Evolutionary conservation across 2,329 filamentous ascomycete species (phyloP).

Genomic region (Penicillium sp.): DNA sequence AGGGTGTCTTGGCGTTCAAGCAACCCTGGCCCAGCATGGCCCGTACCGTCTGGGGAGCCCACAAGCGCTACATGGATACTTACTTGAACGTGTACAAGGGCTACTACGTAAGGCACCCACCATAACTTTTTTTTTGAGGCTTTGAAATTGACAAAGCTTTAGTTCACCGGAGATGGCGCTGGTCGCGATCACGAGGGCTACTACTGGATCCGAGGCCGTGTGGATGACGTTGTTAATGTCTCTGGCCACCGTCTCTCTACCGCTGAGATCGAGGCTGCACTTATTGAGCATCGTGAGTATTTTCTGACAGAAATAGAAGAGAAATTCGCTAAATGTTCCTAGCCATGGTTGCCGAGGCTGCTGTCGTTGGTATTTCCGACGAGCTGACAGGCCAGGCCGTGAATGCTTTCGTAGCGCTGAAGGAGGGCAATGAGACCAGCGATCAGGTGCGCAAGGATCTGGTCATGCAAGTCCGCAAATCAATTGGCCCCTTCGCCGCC

Average conservation of each 20-base stretch:
- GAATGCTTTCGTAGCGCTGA: constrained; percentile 93
- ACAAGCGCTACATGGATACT: constrained; percentile 98
- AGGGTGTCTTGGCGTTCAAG: constrained; percentile 96
- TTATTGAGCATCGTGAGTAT: constrained; percentile 76
- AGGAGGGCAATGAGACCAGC: constrained; percentile 72
- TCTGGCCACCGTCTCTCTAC: constrained; percentile 94
- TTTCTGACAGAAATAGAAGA: background rate
- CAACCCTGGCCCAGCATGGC: constrained; percentile 99
- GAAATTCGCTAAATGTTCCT: constrained; percentile 17
- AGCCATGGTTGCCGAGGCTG: constrained; percentile 76
- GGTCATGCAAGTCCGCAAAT: constrained; percentile 91
- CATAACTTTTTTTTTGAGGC: too few species aligned
- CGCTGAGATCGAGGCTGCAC: constrained; percentile 94
- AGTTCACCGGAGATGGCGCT: constrained; percentile 72
- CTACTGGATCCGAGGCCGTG: constrained; percentile 99
- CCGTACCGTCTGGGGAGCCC: constrained; percentile 93
- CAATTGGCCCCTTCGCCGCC: constrained; percentile 94
- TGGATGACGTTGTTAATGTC: constrained; percentile 98
- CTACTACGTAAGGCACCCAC: constrained; percentile 74
- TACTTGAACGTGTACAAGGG: constrained; percentile 98
- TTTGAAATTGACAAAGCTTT: background rate
- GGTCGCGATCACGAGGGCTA: constrained; percentile 96
- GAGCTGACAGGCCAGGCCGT: constrained; percentile 96
- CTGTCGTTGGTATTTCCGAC: constrained; percentile 88
- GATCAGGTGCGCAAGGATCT: constrained; percentile 91